These are phyloP conservation scores for Saturnispora serradocipensis DNA, from an alignment of 805 yeast species.

Conservation along the genomic window DNA sequence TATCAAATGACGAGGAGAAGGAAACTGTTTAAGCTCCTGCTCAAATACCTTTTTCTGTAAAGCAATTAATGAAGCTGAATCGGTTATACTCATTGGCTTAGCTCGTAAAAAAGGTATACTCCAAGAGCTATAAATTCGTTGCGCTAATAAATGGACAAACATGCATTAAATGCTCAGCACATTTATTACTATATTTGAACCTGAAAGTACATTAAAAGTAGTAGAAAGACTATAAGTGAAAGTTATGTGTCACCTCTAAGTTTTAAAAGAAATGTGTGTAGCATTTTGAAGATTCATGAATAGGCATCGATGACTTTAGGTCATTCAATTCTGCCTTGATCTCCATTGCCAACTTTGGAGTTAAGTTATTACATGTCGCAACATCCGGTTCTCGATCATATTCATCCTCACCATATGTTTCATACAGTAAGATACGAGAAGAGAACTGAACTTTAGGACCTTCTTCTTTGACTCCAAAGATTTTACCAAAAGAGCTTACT, in stretches of 20 bases:
- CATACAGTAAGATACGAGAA: constrained; percentile 72
- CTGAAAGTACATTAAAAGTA: no score
- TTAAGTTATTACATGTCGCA: constrained; percentile 86
- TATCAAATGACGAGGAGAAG: constrained; percentile 24
- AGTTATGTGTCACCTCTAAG: no score
- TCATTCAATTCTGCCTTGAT: constrained; percentile 79
- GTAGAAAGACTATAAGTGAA: no score
- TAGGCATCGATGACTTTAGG: constrained; percentile 70
- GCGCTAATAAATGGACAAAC: not conserved
- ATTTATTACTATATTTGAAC: no score
- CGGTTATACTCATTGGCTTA: not conserved
- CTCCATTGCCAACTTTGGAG: constrained; percentile 77
- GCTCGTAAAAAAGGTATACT: not conserved
- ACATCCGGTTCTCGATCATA: constrained; percentile 90
- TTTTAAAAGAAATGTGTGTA: constrained; percentile 73
- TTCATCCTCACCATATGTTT: constrained; percentile 72
- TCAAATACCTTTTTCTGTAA: constrained; percentile 20
- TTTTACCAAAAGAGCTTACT: constrained; percentile 14
- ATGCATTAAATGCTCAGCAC: not conserved
- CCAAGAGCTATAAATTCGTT: not conserved
- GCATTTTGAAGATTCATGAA: constrained; percentile 70
- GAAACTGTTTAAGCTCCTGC: constrained; percentile 10
- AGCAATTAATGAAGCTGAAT: constrained; percentile 1
- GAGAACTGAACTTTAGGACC: constrained; percentile 46
- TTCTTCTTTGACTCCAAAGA: constrained; percentile 12